Percentiles rank a stretch among this genome's conserved stretches.
Evolutionary conservation across 495 filamentous ascomycete species (phyloP).

Genomic region (Neurospora sp.): DNA sequence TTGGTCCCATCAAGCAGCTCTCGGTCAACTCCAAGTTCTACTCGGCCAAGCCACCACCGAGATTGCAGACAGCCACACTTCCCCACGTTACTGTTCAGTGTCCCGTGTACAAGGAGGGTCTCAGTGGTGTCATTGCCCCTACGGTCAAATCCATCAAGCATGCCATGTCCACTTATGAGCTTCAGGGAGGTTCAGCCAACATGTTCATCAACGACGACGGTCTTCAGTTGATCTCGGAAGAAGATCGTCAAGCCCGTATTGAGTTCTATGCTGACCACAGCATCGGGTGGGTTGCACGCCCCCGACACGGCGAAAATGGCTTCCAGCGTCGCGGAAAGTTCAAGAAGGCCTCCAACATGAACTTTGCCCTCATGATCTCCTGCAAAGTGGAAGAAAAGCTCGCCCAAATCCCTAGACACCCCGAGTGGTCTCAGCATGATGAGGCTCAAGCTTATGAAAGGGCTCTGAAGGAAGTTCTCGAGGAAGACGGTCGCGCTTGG

Average conservation of each 20-base stretch:
- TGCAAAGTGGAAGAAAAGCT: slow-evolving; percentile 67
- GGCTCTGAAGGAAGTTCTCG: slow-evolving; percentile 58
- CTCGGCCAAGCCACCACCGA: slow-evolving; percentile 53
- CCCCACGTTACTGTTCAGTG: slow-evolving; percentile 65
- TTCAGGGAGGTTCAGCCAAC: slow-evolving; percentile 71
- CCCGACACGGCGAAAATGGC: slow-evolving; percentile 51
- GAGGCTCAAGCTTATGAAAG: slow-evolving; percentile 60
- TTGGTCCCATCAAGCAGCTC: slow-evolving; percentile 64
- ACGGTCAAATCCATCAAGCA: slow-evolving; percentile 62
- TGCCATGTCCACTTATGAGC: slow-evolving; percentile 68
- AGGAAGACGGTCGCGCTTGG: slow-evolving; percentile 61
- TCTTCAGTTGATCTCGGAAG: slow-evolving; percentile 57
- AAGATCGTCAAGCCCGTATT: slow-evolving; percentile 55
- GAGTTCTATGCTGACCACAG: slow-evolving; percentile 61
- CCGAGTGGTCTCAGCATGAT: slow-evolving; percentile 58
- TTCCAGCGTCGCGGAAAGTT: slow-evolving; percentile 55
- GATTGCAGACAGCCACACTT: slow-evolving; percentile 41
- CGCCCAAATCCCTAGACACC: slow-evolving; percentile 38
- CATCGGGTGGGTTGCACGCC: slow-evolving; percentile 73
- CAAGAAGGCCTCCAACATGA: slow-evolving; percentile 82
- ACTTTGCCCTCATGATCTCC: slow-evolving; percentile 66
- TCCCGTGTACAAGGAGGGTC: slow-evolving; percentile 66
- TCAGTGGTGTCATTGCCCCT: slow-evolving; percentile 53
- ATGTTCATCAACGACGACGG: slow-evolving; percentile 78
- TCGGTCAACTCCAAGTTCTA: slow-evolving; percentile 69